Percentiles rank a stretch among this genome's conserved stretches.
phyloP scores from a whole-genome alignment of 2,329 filamentous ascomycete genomes.

The Fonsecaea monophora region DNA sequence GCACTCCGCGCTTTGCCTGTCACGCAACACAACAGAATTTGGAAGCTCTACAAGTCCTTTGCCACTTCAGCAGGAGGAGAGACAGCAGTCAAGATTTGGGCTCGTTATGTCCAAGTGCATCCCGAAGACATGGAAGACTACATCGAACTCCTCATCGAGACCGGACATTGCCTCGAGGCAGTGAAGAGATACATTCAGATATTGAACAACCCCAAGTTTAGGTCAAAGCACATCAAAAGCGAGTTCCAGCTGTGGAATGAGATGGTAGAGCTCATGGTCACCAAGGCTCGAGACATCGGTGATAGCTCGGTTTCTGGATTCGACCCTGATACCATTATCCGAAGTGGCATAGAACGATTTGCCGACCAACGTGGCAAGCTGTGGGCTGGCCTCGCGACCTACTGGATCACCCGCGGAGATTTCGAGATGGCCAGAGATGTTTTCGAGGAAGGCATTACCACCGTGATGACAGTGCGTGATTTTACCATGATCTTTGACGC shows the following conservation, averaged over 20 bases:
- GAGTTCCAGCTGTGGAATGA: conserved; percentile 97
- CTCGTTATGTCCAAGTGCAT: conserved; percentile 94
- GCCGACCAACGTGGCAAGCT: conserved; percentile 92
- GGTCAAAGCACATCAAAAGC: conserved; percentile 91
- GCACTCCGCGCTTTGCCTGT: conserved; percentile 89
- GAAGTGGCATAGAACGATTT: conserved; percentile 88
- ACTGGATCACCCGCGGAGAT: conserved; percentile 91
- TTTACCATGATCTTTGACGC: conserved; percentile 97
- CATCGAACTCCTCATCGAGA: conserved; percentile 83
- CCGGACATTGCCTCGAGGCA: conserved; percentile 86
- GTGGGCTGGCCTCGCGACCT: conserved; percentile 93
- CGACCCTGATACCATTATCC: conserved; percentile 88
- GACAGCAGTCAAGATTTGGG: conserved; percentile 92
- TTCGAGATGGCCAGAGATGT: conserved; percentile 92
- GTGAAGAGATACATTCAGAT: conserved; percentile 90
- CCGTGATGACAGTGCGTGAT: conserved; percentile 97
- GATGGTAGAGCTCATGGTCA: conserved; percentile 93
- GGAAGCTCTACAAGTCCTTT: conserved; percentile 89
- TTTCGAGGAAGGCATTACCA: conserved; percentile 95
- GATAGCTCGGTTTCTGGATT: conserved; percentile 81
- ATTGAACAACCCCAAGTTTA: conserved; percentile 86
- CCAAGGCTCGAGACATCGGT: conserved; percentile 84
- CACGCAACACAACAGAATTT: conserved; percentile 94
- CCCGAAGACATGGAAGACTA: conserved; percentile 95
- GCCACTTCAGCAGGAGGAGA: conserved; percentile 88